Conservation (phyloP, 2,329 filamentous ascomycete genomes). For the Ophiostoma ips region DNA sequence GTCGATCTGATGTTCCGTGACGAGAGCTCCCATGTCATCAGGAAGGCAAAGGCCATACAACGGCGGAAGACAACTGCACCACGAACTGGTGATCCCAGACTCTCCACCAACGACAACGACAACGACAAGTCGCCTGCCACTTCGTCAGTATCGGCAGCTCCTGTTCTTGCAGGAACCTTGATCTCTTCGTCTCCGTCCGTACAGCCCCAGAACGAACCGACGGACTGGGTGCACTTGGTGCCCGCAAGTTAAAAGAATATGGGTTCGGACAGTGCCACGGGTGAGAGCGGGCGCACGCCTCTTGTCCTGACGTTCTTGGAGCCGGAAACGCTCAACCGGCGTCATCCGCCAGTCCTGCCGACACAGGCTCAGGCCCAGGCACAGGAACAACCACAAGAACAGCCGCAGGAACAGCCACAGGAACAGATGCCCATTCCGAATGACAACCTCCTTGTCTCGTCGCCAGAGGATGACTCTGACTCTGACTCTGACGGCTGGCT, state of each 20-base stretch:
- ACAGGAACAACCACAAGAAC: neutral
- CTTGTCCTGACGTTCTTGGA: neutral
- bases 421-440: too few species aligned
- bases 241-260: neutral
- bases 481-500: slow-evolving; percentile 22
- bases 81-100: slow-evolving; percentile 11
- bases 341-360: neutral
- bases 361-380: neutral
- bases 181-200: neutral
- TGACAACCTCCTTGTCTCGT: slow-evolving; percentile 20
- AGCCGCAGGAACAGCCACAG: slow-evolving; percentile 3
- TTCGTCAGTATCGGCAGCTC: neutral
- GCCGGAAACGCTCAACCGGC: neutral
- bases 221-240: neutral
- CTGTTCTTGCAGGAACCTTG: neutral
- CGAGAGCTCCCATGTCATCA: slow-evolving; percentile 40
- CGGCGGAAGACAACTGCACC: slow-evolving; percentile 15
- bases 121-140: slow-evolving; percentile 6
- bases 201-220: neutral
- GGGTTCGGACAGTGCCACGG: neutral
- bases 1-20: slow-evolving; percentile 45
- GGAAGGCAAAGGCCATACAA: slow-evolving; percentile 31
- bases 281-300: neutral
- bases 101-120: slow-evolving; percentile 15
- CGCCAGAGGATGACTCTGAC: too few species aligned